Base-by-base conservation (phyloP, 1,284 basidiomycete species). In the Athelia psychrophila region DNA sequence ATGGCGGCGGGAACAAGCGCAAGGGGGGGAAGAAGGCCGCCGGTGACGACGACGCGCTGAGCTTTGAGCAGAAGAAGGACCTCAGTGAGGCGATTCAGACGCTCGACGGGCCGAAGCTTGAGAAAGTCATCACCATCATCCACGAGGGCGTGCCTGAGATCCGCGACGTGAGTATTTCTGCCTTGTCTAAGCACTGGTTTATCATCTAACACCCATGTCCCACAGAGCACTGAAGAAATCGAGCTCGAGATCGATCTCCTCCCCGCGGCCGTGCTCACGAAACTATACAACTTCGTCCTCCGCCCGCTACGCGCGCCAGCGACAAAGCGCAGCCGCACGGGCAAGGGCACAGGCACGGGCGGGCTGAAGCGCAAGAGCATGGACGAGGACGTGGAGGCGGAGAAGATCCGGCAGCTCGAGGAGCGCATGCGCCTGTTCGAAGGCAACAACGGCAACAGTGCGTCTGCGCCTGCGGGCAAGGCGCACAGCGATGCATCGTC, bases 11-110 rank as follows among this genome's bases (percentile, higher is more conserved):
- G 19, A 27, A 27, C 10, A 46, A 46, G 6, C 19, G 24, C 19
- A n/a, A 51, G 32, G 49, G 47, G 27, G 66, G 69, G 57, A 75
- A 73, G 64, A 63, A 64, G 60, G 68, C n/a, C 60, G 64, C 66
- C 24, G 55, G 67, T 27, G 86, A 90, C 62, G 88, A 91, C 59
- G 86, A 88, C 49, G 75, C 73, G 1, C 73, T 97, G 30, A 88
- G 91, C 38, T 92, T 95, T 65, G 90, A 93, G 61, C 94, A 97
- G 76, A 97, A 98, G 85, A 93, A 95, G 72, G 93, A 97, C 65
- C 76, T 98, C 52, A 95, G 93, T 61, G 92, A 95, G 68, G 91
- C 93, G 51, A 98, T 98, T 60, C 79, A 80, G 54, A 81, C 79
- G 58, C 80, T 93, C 18, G 91, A 94, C 57, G 91, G 85, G 20